A percentile compares a stretch with the other conserved stretches of the same genome.
Conservation (phyloP, 495 filamentous ascomycete genomes). For the Aspergillus steynii region DNA sequence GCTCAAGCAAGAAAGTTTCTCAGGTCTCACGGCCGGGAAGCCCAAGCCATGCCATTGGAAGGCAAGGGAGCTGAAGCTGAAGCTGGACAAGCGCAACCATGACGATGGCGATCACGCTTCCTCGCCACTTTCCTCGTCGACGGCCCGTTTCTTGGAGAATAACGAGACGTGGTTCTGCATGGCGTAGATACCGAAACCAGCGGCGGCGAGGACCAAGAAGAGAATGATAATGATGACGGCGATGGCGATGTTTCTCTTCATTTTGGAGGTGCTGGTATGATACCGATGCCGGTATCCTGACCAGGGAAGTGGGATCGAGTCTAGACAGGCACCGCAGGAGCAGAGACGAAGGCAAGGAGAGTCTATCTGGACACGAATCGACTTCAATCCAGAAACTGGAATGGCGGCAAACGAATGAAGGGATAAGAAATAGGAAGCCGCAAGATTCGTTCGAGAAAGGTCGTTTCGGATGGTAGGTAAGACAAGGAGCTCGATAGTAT, state of each 20-base stretch:
- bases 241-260: constrained; percentile 75
- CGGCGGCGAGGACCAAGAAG: constrained; percentile 69
- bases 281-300: neutral
- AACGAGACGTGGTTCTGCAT: constrained; percentile 45
- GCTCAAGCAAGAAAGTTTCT: neutral
- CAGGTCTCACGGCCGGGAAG: neutral
- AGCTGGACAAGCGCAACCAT: neutral
- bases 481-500: too few species aligned
- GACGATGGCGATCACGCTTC: constrained; percentile 21
- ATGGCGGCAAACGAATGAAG: neutral
- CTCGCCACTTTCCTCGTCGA: constrained; percentile 46
- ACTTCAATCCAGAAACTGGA: neutral
- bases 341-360: neutral
- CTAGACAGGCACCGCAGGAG: neutral
- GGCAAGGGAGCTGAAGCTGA: neutral
- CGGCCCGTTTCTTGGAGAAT: constrained; percentile 34
- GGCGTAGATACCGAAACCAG: constrained; percentile 68
- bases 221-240: constrained; percentile 81
- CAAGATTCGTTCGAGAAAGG: too few species aligned
- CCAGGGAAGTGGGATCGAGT: neutral
- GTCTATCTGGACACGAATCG: neutral
- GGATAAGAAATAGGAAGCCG: neutral
- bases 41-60: neutral
- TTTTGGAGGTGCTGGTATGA: constrained; percentile 36
- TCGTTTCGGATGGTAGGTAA: too few species aligned